Evolutionary conservation across 306 rosid genomes (phyloP).

Genomic region (Psophocarpus tetragonolobus): DNA sequence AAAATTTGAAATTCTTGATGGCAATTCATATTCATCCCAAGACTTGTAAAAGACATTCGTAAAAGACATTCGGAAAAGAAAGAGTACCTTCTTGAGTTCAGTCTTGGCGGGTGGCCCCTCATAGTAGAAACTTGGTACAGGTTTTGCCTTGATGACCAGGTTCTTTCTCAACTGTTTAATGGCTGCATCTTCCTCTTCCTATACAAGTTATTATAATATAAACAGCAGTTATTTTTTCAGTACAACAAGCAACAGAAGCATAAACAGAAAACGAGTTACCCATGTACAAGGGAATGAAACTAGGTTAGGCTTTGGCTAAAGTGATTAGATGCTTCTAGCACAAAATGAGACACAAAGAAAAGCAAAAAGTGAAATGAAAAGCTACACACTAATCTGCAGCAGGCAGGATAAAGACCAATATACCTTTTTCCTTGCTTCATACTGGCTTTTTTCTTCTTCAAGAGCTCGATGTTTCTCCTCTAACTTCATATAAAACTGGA

Average conservation of each 20-base stretch:
- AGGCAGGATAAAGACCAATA: slow-evolving; percentile 1
- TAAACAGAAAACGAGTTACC: slow-evolving; percentile 9
- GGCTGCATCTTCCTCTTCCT: slow-evolving; percentile 98
- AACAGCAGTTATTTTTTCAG: slow-evolving; percentile 5
- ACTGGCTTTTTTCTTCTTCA: slow-evolving; percentile 80
- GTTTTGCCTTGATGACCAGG: slow-evolving; percentile 91
- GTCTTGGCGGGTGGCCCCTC: slow-evolving; percentile 85
- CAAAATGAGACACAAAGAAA: slow-evolving; percentile 5
- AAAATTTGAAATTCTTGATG: slow-evolving; percentile 15
- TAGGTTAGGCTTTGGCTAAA: slow-evolving; percentile 1
- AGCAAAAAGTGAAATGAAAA: not conserved
- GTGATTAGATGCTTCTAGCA: slow-evolving; percentile 12
- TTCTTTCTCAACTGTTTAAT: slow-evolving; percentile 78
- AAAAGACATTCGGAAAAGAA: slow-evolving; percentile 9
- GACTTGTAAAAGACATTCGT: not conserved
- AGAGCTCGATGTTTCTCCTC: slow-evolving; percentile 91
- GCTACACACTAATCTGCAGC: slow-evolving; percentile 9
- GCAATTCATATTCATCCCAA: slow-evolving; percentile 8
- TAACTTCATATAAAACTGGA: slow-evolving; percentile 78
- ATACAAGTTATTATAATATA: slow-evolving; percentile 28
- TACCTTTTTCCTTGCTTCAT: slow-evolving; percentile 84
- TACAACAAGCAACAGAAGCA: not conserved
- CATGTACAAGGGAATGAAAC: slow-evolving; percentile 3
- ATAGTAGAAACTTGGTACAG: slow-evolving; percentile 93
- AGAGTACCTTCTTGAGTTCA: slow-evolving; percentile 82